phyloP scores from a whole-genome alignment of 176 grass and related monocot species.

The Musa itinerans region DNA sequence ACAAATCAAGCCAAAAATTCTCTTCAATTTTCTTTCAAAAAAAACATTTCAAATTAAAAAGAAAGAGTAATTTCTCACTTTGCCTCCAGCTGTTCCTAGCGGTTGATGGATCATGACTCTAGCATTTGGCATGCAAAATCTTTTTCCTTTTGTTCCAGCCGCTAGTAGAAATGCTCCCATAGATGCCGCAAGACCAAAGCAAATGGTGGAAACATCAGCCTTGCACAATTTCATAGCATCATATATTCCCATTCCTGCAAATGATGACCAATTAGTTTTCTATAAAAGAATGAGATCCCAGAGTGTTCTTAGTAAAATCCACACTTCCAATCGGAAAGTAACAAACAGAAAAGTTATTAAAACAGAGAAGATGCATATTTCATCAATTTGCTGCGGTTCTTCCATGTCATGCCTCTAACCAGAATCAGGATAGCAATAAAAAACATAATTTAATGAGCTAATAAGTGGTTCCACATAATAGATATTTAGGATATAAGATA shows the following conservation, averaged over 20 bases:
- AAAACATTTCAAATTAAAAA: background rate
- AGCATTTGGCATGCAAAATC: conserved; percentile 98
- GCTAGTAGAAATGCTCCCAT: conserved; percentile 90
- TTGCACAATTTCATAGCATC: conserved; percentile 98
- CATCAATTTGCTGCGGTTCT: background rate
- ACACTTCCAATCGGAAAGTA: background rate
- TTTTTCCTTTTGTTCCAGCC: conserved; percentile 81
- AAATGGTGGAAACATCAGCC: conserved; percentile 86
- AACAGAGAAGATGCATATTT: background rate
- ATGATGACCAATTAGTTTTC: conserved; percentile 3
- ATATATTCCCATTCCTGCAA: conserved; percentile 92
- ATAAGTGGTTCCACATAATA: background rate
- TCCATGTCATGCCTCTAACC: too few relatives aligned
- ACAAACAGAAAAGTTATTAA: background rate
- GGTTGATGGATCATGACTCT: conserved; percentile 97
- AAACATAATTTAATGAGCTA: background rate
- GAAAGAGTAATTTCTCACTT: conserved; percentile 26
- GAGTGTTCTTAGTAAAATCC: background rate
- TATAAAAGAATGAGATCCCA: background rate
- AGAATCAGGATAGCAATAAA: background rate
- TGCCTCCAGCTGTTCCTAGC: conserved; percentile 64
- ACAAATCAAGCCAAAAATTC: background rate
- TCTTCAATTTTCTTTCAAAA: background rate
- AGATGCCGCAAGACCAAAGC: conserved; percentile 88
- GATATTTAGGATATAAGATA: background rate